Conservation (phyloP, 257 asterid species). For the Vinca minor region DNA sequence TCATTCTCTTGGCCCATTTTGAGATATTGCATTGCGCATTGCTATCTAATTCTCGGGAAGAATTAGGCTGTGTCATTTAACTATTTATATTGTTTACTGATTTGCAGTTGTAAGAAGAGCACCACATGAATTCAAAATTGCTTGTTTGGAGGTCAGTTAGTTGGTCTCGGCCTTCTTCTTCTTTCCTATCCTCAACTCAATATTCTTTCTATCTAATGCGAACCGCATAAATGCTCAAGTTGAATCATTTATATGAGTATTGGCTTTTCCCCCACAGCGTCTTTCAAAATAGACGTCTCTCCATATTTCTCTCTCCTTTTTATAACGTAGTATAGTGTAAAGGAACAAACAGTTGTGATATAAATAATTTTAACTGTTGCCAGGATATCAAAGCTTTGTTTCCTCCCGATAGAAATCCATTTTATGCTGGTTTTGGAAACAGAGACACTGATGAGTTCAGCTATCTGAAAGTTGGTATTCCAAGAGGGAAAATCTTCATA, state of each 20-base stretch:
- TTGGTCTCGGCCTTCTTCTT: too few species aligned
- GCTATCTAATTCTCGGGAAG: neutral
- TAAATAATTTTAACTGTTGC: neutral
- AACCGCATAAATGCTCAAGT: too few species aligned
- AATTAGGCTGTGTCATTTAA: conserved; percentile 1
- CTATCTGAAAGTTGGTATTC: conserved; percentile 91
- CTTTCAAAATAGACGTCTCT: too few species aligned
- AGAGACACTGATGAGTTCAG: conserved; percentile 91
- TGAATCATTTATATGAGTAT: too few species aligned
- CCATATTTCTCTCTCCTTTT: too few species aligned
- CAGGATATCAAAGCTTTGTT: conserved; percentile 79
- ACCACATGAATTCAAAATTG: too few species aligned
- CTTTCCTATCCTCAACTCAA: too few species aligned
- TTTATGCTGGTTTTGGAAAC: conserved; percentile 98
- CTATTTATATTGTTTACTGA: too few species aligned
- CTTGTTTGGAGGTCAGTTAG: too few species aligned
- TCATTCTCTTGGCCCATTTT: neutral
- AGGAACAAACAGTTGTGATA: neutral
- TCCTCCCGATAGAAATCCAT: conserved; percentile 75
- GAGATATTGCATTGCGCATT: neutral
- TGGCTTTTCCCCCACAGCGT: too few species aligned
- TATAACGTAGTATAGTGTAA: neutral
- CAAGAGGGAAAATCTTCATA: conserved; percentile 79
- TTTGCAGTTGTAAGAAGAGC: too few species aligned
- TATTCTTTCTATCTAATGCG: too few species aligned